A percentile compares a stretch with the other conserved stretches of the same genome.
Conservation (phyloP, 306 rosid genomes). For the Vigna hirtella region DNA sequence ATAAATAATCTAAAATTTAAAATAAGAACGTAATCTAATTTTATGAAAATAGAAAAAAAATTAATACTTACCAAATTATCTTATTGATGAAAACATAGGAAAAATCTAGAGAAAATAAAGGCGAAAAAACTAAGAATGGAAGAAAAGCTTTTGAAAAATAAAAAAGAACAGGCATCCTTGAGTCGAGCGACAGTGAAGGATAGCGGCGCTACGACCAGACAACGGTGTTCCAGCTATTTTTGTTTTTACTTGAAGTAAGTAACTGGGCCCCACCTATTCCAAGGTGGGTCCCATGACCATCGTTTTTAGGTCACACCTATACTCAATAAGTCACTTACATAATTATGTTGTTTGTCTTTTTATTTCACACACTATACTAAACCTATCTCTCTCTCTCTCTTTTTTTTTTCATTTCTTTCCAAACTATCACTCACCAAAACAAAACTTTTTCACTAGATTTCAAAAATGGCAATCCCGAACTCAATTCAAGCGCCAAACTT, state of each 20-base stretch:
- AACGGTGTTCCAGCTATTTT: constrained; percentile 44
- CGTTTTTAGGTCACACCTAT: background rate
- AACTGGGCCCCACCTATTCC: constrained; percentile 41
- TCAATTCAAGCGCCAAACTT: no score
- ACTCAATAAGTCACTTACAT: background rate
- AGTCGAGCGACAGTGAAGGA: background rate
- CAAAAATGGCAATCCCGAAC: no score
- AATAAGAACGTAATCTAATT: no score
- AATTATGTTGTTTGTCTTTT: constrained; percentile 9
- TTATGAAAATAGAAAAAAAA: no score
- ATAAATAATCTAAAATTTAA: no score
- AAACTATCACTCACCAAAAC: background rate
- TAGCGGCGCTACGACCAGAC: constrained; percentile 37
- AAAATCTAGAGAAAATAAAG: no score
- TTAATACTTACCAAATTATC: no score
- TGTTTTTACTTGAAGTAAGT: background rate
- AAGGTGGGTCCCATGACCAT: background rate
- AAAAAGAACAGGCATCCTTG: no score
- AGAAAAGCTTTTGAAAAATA: no score
- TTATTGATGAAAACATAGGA: no score
- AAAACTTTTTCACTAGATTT: background rate
- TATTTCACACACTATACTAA: constrained; percentile 9
- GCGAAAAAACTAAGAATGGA: no score
- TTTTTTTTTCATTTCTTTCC: no score
- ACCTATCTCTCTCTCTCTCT: background rate